Evolutionary conservation across 1,139 yeast genomes (phyloP), one percentile per base, ranked within the genome.

Genomic region (Blastobotrys illinoisensis): DNA sequence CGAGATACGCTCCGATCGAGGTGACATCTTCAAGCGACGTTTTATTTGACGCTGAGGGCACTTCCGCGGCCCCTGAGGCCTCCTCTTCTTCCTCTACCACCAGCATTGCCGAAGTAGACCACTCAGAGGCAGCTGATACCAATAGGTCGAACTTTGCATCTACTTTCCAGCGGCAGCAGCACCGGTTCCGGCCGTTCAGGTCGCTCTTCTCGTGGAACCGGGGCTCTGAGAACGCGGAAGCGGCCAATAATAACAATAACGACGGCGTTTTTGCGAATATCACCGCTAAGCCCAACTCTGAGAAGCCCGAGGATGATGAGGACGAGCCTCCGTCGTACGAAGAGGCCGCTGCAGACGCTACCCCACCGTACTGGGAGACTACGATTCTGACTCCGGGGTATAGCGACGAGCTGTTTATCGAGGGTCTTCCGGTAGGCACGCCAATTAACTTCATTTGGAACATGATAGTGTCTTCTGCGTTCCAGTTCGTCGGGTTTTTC

Each of bases 281-380:
- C 64, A 81, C 87, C 66, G 98, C 98, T 5, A 91, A 90, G 50
- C 79, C 82, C 5, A 72, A 66, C 14, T 63, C 67, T 0, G 71
- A 69, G 6, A 66, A 66, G 2, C 86, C 82, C 58, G 69, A 74
- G 9, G 74, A 72, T 49, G 64, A 75, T 20, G 76, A 73, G 53
- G 76, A 76, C 49, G 76, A 77, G 51, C 96, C 97, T n/a, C 99
- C 99, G 1, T 78, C 95, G 0, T 93, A 95, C 71, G 97, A 88
- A 57, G 97, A 91, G 66, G 98, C 97, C 0, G 91, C 97, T 0
- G 88, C 93, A 1, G 99, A 93, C 69, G 82, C 95, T 20, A 83
- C 95, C 0, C 99, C 99, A 0, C 96, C 96, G 48, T 95, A 95
- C 70, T 95, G 97, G 96, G 99, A 95, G 69, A 82, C 90, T 14